phyloP scores from a whole-genome alignment of 2,329 filamentous ascomycete species.

The Trichocomaceae sp. region DNA sequence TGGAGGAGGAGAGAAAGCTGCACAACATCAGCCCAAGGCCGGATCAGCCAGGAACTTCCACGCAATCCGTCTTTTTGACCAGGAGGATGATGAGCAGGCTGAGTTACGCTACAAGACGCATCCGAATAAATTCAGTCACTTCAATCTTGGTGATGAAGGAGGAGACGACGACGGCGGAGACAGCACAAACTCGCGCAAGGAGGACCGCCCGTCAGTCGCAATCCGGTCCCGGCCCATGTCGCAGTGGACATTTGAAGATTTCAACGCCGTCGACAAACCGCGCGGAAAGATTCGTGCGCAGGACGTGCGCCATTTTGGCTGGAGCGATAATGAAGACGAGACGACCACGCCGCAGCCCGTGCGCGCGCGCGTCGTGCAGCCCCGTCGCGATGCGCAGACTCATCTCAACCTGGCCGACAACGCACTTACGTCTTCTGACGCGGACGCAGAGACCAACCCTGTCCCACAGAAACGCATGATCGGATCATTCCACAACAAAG shows the following conservation, averaged over 20 bases:
- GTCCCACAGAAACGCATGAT: slow-evolving; percentile 27
- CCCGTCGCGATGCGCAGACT: slow-evolving; percentile 69
- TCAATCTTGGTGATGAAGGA: slow-evolving; percentile 44
- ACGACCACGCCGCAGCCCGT: slow-evolving; percentile 31
- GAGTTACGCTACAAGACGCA: slow-evolving; percentile 42
- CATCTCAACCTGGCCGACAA: slow-evolving; percentile 67
- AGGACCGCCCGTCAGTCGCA: background rate
- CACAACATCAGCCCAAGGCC: slow-evolving; percentile 39
- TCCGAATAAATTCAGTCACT: slow-evolving; percentile 45
- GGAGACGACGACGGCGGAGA: slow-evolving; percentile 19
- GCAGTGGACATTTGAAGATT: slow-evolving; percentile 86
- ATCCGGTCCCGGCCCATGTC: slow-evolving; percentile 50
- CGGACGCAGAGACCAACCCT: slow-evolving; percentile 51
- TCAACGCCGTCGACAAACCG: slow-evolving; percentile 72
- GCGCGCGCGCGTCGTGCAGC: slow-evolving; percentile 55
- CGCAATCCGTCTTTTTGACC: slow-evolving; percentile 58
- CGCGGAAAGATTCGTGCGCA: slow-evolving; percentile 58
- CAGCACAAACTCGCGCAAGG: no score
- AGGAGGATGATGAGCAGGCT: slow-evolving; percentile 40
- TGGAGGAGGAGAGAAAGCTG: slow-evolving; percentile 29
- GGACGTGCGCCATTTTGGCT: slow-evolving; percentile 67
- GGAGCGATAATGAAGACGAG: slow-evolving; percentile 61
- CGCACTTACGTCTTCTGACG: slow-evolving; percentile 44
- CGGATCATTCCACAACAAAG: slow-evolving; percentile 57
- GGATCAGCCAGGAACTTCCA: slow-evolving; percentile 58